Evolutionary conservation across 2,329 filamentous ascomycete genomes (phyloP).

Genomic region (Diaporthe helianthi): DNA sequence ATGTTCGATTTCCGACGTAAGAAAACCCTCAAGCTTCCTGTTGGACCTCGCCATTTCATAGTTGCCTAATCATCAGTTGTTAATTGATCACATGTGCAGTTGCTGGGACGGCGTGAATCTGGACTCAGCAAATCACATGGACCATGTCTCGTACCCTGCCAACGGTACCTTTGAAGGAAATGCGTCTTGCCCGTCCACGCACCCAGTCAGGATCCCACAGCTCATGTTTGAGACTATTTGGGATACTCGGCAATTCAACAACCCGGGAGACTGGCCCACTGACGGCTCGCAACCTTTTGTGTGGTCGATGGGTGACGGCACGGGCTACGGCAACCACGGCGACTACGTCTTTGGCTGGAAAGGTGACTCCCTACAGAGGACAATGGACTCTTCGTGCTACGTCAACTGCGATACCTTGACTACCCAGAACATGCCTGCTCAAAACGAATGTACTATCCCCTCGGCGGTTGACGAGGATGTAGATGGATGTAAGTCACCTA

Average conservation of each 20-base stretch:
- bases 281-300: slow-evolving; percentile 45
- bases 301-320: slow-evolving; percentile 43
- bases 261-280: slow-evolving; percentile 44
- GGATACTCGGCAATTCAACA: slow-evolving; percentile 47
- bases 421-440: slow-evolving; percentile 43
- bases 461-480: slow-evolving; percentile 42
- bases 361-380: slow-evolving; percentile 47
- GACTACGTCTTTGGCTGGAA: slow-evolving; percentile 53
- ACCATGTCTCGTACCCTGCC: slow-evolving; percentile 42
- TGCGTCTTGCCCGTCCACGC: slow-evolving; percentile 41
- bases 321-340: slow-evolving; percentile 48
- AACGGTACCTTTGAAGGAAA: slow-evolving; percentile 20
- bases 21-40: neutral
- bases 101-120: slow-evolving; percentile 44
- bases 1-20: slow-evolving; percentile 48
- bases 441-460: slow-evolving; percentile 44
- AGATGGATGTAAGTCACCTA: slow-evolving; percentile 41
- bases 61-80: neutral
- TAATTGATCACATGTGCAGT: too few species aligned
- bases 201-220: slow-evolving; percentile 46
- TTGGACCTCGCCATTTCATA: neutral
- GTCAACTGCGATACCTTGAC: slow-evolving; percentile 43
- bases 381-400: slow-evolving; percentile 43
- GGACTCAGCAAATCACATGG: slow-evolving; percentile 42
- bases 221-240: slow-evolving; percentile 52